Conservation (phyloP, 2,329 filamentous ascomycete species). For the Aspergillus ruber region DNA sequence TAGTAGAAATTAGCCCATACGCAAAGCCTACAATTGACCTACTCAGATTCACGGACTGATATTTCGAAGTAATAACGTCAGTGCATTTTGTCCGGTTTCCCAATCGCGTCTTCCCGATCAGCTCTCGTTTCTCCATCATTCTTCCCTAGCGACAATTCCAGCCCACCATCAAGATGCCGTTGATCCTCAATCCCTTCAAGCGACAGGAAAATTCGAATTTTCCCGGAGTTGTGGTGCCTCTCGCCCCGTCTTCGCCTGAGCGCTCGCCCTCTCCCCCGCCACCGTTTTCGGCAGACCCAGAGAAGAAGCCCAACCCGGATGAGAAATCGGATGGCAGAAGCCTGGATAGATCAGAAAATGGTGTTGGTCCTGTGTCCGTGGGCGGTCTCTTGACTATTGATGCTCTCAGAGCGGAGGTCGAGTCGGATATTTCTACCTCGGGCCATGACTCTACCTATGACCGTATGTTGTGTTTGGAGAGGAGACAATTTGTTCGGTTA, state of each 20-base stretch:
- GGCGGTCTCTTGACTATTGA: constrained; percentile 58
- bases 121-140: neutral
- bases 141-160: neutral
- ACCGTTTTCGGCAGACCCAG: constrained; percentile 7
- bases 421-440: constrained; percentile 50
- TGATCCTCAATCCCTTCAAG: constrained; percentile 44
- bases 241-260: constrained; percentile 32
- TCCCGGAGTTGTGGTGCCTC: constrained; percentile 44
- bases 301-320: constrained; percentile 27
- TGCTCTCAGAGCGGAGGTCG: constrained; percentile 61
- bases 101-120: neutral
- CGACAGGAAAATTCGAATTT: constrained; percentile 46
- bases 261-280: constrained; percentile 24
- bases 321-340: constrained; percentile 30
- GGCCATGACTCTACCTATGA: constrained; percentile 65
- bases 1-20: constrained; percentile 1
- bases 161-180: constrained; percentile 20
- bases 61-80: no score
- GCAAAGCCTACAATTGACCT: constrained; percentile 1
- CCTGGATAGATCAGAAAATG: constrained; percentile 32
- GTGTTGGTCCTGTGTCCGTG: constrained; percentile 24
- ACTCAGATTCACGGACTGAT: no score
- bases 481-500: constrained; percentile 2
- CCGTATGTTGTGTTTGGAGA: constrained; percentile 49
- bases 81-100: no score